Percentiles rank a stretch among this genome's conserved stretches.
These are phyloP conservation scores for Panicum hallii DNA, from an alignment of 202 grass and related monocot species.

Conservation along the genomic window DNA sequence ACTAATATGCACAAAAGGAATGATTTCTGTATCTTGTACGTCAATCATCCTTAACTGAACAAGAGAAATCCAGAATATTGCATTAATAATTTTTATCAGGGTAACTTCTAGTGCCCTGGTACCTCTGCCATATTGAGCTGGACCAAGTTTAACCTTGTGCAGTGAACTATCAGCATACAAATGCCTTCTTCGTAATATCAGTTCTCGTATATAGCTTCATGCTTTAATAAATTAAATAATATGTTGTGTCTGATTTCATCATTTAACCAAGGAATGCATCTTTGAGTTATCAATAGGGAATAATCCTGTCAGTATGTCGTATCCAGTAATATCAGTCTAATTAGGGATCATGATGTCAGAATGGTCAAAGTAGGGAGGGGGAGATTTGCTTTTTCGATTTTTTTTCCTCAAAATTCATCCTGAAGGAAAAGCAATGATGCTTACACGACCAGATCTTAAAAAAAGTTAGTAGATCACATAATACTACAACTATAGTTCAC, in stretches of 20 bases:
- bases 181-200: not conserved
- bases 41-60: not conserved
- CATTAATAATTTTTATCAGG: not conserved
- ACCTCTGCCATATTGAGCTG: not conserved
- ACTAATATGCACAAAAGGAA: not conserved
- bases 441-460: not conserved
- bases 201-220: not conserved
- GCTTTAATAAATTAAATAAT: conserved; percentile 22
- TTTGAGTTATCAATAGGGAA: not conserved
- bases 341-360: not conserved
- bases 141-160: not conserved
- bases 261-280: not conserved
- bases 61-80: not conserved
- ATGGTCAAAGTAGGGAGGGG: not conserved
- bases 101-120: not conserved
- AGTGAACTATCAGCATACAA: not conserved
- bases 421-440: not conserved
- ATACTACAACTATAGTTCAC: not conserved
- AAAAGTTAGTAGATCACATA: not conserved
- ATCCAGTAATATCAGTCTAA: not conserved
- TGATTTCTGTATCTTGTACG: not conserved
- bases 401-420: not conserved
- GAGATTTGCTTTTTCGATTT: not conserved
- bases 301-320: not conserved
- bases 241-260: not conserved